Evolutionary conservation across 2,329 filamentous ascomycete genomes (phyloP), one percentile per base, ranked within the genome.

Genomic region (Penicillium italicum): DNA sequence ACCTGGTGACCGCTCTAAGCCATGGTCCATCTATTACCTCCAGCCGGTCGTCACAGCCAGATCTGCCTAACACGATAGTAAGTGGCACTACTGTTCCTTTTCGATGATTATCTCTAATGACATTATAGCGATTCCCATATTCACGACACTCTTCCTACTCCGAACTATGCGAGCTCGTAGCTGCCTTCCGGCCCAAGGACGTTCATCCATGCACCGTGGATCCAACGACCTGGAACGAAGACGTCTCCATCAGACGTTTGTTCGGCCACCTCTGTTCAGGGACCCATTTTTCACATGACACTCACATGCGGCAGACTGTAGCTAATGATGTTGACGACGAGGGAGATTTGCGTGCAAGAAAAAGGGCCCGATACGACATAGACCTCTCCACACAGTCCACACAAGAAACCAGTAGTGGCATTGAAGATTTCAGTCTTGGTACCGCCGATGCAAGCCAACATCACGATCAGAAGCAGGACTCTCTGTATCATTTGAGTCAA

Each of bases 71-170:
- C n/a, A 66, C 58, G 22, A 75, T 76, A 47, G 73, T 76, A 61
- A 56, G 72, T 65, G 1, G 16, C n/a, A n/a, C 24, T 26, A 22
- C 4, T 20, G 3, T n/a, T 51, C 31, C 5, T 5, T 9, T 26
- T 20, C 9, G 6, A 11, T 7, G 8, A 11, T 7, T 3, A 24
- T 42, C 24, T 26, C 62, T 66, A 44, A 64, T 37, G 11, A 4
- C 12, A 3, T n/a, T 14, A 33, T 42, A 76, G 76, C 79, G 76
- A 20, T 97, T 96, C 62, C 90, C 92, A 0, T 97, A 92, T 67
- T 93, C 93, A 0, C 83, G 93, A 1, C 93, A 97, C 71, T 95
- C 93, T 0, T 96, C 90, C 0, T 93, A 94, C 57, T 76, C 79
- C 0, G 93, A 97, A 69, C 80, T 96, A 3, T 88, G 90, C 60